Evolutionary conservation across 2,329 filamentous ascomycete genomes (phyloP).

Genomic region (Ceratocystis harringtonii): DNA sequence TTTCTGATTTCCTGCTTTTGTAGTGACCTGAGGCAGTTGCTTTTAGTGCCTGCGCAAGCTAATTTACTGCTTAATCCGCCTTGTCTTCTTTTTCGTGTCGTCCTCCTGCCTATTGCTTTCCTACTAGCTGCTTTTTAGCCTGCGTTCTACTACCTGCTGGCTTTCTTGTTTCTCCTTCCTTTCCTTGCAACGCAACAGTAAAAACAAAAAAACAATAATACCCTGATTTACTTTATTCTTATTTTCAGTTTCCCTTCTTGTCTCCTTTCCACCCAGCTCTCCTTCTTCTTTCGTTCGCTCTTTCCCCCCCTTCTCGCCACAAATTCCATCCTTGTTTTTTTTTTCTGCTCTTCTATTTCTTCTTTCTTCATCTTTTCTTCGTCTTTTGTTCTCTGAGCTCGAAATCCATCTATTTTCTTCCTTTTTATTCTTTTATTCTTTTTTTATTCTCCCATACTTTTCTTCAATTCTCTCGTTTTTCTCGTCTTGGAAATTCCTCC

Average conservation of each 20-base stretch:
- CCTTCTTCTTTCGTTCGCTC: neutral
- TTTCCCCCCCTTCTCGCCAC: neutral
- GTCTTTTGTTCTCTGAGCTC: neutral
- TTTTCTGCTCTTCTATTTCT: neutral
- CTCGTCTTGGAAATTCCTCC: neutral
- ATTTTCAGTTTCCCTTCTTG: constrained; percentile 1
- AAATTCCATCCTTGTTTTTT: constrained; percentile 5
- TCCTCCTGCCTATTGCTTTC: neutral
- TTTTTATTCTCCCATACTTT: constrained; percentile 2
- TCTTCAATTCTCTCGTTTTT: constrained; percentile 4
- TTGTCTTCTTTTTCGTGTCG: neutral
- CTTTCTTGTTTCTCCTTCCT: neutral
- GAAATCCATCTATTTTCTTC: neutral
- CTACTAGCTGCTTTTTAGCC: neutral
- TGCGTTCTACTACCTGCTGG: neutral
- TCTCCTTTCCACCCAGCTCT: neutral
- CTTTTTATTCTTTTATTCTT: constrained; percentile 4
- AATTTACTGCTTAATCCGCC: neutral
- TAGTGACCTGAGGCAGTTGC: neutral
- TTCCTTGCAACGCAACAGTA: neutral
- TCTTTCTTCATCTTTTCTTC: neutral
- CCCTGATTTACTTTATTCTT: neutral
- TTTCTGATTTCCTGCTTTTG: neutral
- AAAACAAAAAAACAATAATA: neutral
- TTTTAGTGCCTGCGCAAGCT: neutral